Conservation (phyloP, 345 rosid genomes). For the Salix brachista region DNA sequence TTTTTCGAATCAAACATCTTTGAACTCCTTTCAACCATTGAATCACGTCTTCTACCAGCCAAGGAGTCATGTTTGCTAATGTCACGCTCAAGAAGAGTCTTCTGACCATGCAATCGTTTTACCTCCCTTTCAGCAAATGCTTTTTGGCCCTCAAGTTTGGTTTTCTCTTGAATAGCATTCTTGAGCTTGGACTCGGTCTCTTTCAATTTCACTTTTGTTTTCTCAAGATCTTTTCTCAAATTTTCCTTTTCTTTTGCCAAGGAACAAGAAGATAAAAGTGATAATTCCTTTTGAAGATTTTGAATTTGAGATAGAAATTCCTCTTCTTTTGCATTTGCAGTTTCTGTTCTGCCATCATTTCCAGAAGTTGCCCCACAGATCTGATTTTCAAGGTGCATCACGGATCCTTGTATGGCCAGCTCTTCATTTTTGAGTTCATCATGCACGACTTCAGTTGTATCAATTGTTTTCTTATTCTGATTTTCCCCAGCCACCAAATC, state of each 20-base stretch:
- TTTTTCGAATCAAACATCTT: conserved; percentile 42
- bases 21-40: conserved; percentile 49
- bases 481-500: no score
- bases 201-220: conserved; percentile 68
- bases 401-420: conserved; percentile 12
- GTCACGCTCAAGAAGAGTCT: conserved; percentile 75
- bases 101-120: conserved; percentile 66
- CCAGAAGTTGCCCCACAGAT: conserved; percentile 58
- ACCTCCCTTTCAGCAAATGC: conserved; percentile 77
- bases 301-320: conserved; percentile 54
- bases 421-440: no score
- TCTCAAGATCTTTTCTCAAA: conserved; percentile 81
- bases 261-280: conserved; percentile 50
- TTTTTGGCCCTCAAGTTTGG: conserved; percentile 96
- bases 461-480: no score
- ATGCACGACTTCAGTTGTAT: no score
- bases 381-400: conserved; percentile 21
- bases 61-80: conserved; percentile 74
- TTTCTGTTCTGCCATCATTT: conserved; percentile 59
- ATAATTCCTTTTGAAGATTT: conserved; percentile 66
- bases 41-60: conserved; percentile 73
- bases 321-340: conserved; percentile 23
- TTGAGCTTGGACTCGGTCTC: conserved; percentile 81
- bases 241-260: conserved; percentile 74
- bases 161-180: conserved; percentile 86